phyloP scores from a whole-genome alignment of 768 basidiomycete genomes.

The Tricholoma sp. region DNA sequence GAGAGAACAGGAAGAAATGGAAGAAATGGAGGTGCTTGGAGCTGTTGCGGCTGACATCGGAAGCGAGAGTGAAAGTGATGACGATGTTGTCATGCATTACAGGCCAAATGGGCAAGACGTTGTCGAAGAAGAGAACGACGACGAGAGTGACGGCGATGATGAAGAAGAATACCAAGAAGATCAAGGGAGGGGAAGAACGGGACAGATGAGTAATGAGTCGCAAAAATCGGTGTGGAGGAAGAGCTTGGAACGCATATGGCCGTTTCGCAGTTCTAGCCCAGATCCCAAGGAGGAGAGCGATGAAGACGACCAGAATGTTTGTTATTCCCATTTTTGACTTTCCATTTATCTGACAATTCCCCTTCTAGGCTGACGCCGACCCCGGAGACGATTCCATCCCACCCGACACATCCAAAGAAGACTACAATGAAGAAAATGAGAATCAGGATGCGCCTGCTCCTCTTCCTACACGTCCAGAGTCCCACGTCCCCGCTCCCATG shows the following conservation, averaged over 20 bases:
- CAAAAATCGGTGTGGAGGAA: conserved; percentile 38
- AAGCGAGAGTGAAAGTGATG: conserved; percentile 31
- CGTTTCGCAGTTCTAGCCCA: conserved; percentile 27
- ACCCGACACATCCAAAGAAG: conserved; percentile 13
- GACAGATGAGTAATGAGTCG: conserved; percentile 11
- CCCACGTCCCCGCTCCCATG: conserved; percentile 16
- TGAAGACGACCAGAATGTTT: conserved; percentile 20
- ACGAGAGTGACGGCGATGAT: conserved; percentile 22
- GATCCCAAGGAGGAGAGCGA: conserved; percentile 11
- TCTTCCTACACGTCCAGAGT: conserved; percentile 9
- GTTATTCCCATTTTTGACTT: not conserved
- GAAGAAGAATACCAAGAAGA: conserved; percentile 23
- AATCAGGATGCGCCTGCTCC: conserved; percentile 17
- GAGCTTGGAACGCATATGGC: conserved; percentile 39
- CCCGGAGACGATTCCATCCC: conserved; percentile 1
- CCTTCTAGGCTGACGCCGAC: not conserved
- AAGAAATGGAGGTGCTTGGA: conserved; percentile 46
- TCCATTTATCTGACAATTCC: not conserved
- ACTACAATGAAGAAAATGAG: conserved; percentile 8
- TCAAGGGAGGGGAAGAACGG: conserved; percentile 6
- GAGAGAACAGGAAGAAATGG: conserved; percentile 42
- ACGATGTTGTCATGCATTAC: conserved; percentile 15
- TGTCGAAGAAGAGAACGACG: conserved; percentile 15
- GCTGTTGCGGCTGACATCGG: conserved; percentile 34
- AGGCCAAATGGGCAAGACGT: conserved; percentile 19